These are phyloP conservation scores for Fusarium odoratissimum DNA, from an alignment of 2,329 filamentous ascomycete genomes.

Conservation along the genomic window DNA sequence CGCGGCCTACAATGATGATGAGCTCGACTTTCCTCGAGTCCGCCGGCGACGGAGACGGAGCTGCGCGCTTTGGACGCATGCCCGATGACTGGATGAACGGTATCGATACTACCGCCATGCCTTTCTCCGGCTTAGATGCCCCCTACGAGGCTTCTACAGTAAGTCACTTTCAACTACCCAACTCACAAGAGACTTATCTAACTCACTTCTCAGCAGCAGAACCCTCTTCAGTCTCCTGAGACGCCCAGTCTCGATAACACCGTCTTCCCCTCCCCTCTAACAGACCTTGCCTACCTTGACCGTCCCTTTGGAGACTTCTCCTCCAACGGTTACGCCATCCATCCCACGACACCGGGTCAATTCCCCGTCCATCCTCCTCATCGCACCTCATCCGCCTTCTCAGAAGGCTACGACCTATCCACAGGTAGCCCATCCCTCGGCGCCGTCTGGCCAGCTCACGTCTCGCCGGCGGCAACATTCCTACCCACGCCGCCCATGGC, in stretches of 20 bases:
- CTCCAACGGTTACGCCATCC: conserved; percentile 29
- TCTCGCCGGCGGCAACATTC: conserved; percentile 39
- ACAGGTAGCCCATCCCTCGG: conserved; percentile 28
- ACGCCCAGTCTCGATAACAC: conserved; percentile 42
- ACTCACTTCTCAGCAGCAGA: conserved; percentile 21
- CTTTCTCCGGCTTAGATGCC: conserved; percentile 35
- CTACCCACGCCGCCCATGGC: conserved; percentile 43
- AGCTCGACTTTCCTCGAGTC: conserved; percentile 41
- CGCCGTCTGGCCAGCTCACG: conserved; percentile 39
- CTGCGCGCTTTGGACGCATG: conserved; percentile 19
- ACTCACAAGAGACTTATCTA: not conserved
- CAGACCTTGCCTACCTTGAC: conserved; percentile 43
- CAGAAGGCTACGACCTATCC: conserved; percentile 38
- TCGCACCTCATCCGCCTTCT: conserved; percentile 30
- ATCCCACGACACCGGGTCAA: conserved; percentile 31
- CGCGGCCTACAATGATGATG: conserved; percentile 40
- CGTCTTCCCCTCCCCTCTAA: conserved; percentile 39
- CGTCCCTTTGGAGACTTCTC: conserved; percentile 40
- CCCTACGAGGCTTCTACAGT: conserved; percentile 40
- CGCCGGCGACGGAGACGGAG: conserved; percentile 27
- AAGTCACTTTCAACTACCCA: not conserved
- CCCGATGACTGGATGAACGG: conserved; percentile 38
- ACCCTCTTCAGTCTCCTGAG: conserved; percentile 40
- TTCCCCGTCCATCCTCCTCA: conserved; percentile 33
- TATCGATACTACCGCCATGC: conserved; percentile 35